A percentile compares a stretch with the other conserved stretches of the same genome.
phyloP scores from a whole-genome alignment of 768 basidiomycete genomes.

The Serpula lacrymans region DNA sequence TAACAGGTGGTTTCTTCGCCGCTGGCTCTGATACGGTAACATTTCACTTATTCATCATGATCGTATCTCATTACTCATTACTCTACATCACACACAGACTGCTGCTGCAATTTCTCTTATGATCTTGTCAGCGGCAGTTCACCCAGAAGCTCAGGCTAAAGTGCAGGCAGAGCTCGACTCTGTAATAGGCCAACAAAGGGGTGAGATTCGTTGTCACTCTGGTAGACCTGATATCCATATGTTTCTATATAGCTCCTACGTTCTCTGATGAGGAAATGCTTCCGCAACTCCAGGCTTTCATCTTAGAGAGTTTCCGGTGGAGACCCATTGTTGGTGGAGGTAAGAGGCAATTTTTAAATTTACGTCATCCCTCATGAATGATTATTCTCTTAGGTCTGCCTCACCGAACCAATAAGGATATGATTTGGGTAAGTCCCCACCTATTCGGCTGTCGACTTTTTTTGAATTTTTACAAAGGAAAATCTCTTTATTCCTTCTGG shows the following conservation, averaged over 20 bases:
- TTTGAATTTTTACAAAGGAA: constrained; percentile 18
- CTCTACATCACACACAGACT: too few relatives aligned
- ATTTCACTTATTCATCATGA: constrained; percentile 5
- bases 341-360: too few relatives aligned
- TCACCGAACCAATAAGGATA: constrained; percentile 20
- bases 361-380: not conserved
- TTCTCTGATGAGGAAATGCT: constrained; percentile 25
- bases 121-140: constrained; percentile 45
- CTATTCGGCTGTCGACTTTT: not conserved
- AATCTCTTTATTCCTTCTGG: constrained; percentile 32
- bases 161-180: constrained; percentile 47
- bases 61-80: not conserved
- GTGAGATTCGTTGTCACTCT: not conserved
- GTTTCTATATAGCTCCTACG: constrained; percentile 21
- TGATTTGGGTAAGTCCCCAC: constrained; percentile 18
- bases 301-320: constrained; percentile 28
- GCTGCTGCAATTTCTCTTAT: constrained; percentile 47
- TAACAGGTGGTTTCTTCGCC: constrained; percentile 57
- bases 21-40: constrained; percentile 54
- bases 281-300: constrained; percentile 25
- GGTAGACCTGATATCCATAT: not conserved
- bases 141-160: constrained; percentile 40
- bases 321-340: constrained; percentile 19
- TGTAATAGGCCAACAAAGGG: constrained; percentile 42
- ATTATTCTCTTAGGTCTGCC: constrained; percentile 16